phyloP scores from a whole-genome alignment of 805 yeast genomes.

The Candida corydali region DNA sequence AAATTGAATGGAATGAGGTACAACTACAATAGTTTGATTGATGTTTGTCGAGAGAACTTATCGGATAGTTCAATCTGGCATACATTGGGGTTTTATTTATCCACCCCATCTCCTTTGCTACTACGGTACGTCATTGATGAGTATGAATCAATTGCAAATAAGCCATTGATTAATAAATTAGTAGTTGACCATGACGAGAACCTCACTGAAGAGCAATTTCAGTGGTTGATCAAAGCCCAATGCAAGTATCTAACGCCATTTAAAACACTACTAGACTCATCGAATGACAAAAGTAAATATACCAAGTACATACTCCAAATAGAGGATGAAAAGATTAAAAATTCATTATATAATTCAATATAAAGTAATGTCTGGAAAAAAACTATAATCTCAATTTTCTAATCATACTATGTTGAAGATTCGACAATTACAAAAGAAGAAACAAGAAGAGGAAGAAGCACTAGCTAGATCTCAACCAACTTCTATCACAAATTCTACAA shows the following conservation, averaged over 20 bases:
- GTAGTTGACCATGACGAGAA: not conserved
- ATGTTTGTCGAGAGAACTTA: slow-evolving; percentile 13
- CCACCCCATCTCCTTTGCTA: not conserved
- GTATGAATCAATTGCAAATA: not conserved
- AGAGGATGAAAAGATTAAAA: not conserved
- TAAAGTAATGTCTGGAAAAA: no score
- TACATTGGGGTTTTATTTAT: slow-evolving; percentile 9
- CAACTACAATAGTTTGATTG: slow-evolving; percentile 6
- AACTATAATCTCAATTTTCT: not conserved
- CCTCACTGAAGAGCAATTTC: slow-evolving; percentile 1
- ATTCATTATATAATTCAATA: no score
- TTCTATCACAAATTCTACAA: slow-evolving; percentile 3
- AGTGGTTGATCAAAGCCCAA: slow-evolving; percentile 12
- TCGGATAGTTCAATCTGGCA: slow-evolving; percentile 24
- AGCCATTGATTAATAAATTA: not conserved
- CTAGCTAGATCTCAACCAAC: slow-evolving; percentile 8
- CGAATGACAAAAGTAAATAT: not conserved
- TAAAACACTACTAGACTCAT: not conserved
- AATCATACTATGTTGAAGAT: slow-evolving; percentile 46
- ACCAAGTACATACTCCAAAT: not conserved
- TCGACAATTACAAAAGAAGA: slow-evolving; percentile 55
- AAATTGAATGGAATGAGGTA: slow-evolving; percentile 1
- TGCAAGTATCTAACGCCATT: slow-evolving; percentile 12
- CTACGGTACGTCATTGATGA: not conserved
- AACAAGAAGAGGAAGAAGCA: slow-evolving; percentile 44